Conservation (phyloP, 2,329 filamentous ascomycete species). For the Penicillium psychrosexuale region DNA sequence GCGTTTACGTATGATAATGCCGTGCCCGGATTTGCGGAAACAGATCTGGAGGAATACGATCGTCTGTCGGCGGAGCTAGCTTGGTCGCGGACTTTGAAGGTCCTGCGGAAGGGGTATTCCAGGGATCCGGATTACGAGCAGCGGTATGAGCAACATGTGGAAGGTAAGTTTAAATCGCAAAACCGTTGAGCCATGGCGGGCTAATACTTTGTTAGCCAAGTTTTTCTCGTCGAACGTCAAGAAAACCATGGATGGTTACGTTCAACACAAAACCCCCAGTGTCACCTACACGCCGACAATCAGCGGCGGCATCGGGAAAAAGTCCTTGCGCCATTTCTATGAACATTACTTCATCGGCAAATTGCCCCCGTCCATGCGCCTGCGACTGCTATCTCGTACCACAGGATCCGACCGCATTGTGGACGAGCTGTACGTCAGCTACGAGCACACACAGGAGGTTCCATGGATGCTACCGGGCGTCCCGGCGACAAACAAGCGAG, state of each 20-base stretch:
- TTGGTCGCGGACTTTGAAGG: conserved; percentile 62
- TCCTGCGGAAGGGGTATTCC: conserved; percentile 59
- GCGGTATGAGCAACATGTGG: conserved; percentile 36
- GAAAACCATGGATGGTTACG: conserved; percentile 33
- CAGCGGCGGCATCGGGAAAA: conserved; percentile 42
- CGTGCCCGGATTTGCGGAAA: conserved; percentile 67
- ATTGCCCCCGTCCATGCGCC: conserved; percentile 50
- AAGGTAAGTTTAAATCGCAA: conserved; percentile 22
- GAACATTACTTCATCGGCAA: conserved; percentile 54
- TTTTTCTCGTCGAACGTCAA: conserved; percentile 33
- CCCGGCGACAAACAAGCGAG: conserved; percentile 54
- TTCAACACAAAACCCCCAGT: conserved; percentile 27
- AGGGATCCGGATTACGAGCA: conserved; percentile 38
- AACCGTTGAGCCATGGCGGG: neutral
- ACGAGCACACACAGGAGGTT: conserved; percentile 56
- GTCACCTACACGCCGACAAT: conserved; percentile 37
- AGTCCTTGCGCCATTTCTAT: conserved; percentile 52
- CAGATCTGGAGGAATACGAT: conserved; percentile 66
- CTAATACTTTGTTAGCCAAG: conserved; percentile 23
- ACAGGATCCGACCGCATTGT: conserved; percentile 58
- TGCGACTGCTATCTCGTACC: conserved; percentile 57
- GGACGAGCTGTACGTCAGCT: conserved; percentile 57
- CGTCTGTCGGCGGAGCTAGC: conserved; percentile 62
- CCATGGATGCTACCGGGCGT: conserved; percentile 60
- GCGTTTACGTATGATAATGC: conserved; percentile 55